These are phyloP conservation scores for Neurospora pannonica DNA, from an alignment of 495 filamentous ascomycete genomes.

Conservation along the genomic window DNA sequence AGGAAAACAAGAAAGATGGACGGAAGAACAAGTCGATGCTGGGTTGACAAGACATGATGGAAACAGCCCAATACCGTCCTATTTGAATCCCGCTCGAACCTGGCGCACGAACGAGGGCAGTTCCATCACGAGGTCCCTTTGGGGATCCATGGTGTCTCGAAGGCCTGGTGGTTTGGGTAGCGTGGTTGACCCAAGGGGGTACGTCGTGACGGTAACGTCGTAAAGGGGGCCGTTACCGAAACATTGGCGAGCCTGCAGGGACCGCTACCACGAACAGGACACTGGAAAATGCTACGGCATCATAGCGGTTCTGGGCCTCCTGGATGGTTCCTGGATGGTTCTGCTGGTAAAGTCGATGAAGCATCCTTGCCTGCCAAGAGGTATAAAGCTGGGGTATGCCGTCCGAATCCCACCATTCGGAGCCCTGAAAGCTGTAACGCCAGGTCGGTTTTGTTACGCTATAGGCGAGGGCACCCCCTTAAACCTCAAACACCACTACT, in stretches of 20 bases:
- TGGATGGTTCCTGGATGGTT: not conserved
- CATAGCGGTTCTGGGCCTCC: not conserved
- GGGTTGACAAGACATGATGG: slow-evolving; percentile 2
- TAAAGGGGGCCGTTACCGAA: slow-evolving; percentile 10
- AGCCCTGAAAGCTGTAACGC: slow-evolving; percentile 8
- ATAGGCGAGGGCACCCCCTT: slow-evolving; percentile 14
- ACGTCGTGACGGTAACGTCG: slow-evolving; percentile 3
- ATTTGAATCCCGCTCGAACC: slow-evolving; percentile 6
- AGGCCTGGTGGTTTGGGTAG: slow-evolving; percentile 10
- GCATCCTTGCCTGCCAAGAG: slow-evolving; percentile 15
- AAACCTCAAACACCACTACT: slow-evolving; percentile 20
- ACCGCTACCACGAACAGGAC: not conserved
- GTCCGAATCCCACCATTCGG: slow-evolving; percentile 10
- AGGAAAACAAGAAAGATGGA: slow-evolving; percentile 6
- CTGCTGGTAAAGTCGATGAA: slow-evolving; percentile 9
- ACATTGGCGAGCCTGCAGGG: slow-evolving; percentile 3
- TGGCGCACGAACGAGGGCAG: slow-evolving; percentile 12
- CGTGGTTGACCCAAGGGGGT: not conserved
- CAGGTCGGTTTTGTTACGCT: slow-evolving; percentile 15
- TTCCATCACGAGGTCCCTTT: slow-evolving; percentile 6
- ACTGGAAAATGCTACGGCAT: not conserved
- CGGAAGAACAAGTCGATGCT: slow-evolving; percentile 4
- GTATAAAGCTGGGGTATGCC: not conserved
- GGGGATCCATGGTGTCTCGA: slow-evolving; percentile 7
- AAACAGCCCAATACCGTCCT: slow-evolving; percentile 11